Evolutionary conservation across 148 eudicot genomes (phyloP).

Genomic region (Cornus suecica): DNA sequence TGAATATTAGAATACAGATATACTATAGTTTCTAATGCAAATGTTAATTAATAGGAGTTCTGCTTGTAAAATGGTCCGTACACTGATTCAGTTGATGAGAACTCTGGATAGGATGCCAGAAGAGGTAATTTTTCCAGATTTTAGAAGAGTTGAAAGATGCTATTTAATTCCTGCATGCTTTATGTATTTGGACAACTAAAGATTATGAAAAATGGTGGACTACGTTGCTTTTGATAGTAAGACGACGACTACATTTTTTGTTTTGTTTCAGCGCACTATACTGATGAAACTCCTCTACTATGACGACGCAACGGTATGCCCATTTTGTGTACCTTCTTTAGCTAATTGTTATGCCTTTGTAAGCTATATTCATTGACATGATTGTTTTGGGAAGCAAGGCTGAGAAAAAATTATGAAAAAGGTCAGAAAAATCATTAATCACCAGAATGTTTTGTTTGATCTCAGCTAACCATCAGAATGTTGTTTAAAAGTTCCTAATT

Average conservation of each 20-base stretch:
- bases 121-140: constrained; percentile 53
- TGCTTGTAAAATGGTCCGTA: constrained; percentile 95
- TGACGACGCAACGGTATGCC: constrained; percentile 86
- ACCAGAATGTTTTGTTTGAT: not conserved
- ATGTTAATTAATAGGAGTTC: constrained; percentile 61
- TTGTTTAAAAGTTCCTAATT: not conserved
- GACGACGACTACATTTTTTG: not conserved
- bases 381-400: not conserved
- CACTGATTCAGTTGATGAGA: constrained; percentile 89
- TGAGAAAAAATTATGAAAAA: not conserved
- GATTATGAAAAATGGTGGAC: not conserved
- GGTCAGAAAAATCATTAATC: not conserved
- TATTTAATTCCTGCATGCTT: constrained; percentile 1
- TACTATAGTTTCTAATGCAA: not conserved
- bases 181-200: not conserved
- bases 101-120: constrained; percentile 95
- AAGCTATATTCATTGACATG: not conserved
- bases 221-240: not conserved
- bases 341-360: not conserved
- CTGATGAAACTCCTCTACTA: constrained; percentile 93
- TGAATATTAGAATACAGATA: not conserved
- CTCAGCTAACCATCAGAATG: not conserved
- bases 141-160: constrained; percentile 3
- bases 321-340: not conserved
- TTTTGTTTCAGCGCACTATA: constrained; percentile 75